Percentiles rank a stretch among this genome's conserved stretches.
phyloP scores from a whole-genome alignment of 1,284 basidiomycete genomes.

The Naganishia liquefaciens region DNA sequence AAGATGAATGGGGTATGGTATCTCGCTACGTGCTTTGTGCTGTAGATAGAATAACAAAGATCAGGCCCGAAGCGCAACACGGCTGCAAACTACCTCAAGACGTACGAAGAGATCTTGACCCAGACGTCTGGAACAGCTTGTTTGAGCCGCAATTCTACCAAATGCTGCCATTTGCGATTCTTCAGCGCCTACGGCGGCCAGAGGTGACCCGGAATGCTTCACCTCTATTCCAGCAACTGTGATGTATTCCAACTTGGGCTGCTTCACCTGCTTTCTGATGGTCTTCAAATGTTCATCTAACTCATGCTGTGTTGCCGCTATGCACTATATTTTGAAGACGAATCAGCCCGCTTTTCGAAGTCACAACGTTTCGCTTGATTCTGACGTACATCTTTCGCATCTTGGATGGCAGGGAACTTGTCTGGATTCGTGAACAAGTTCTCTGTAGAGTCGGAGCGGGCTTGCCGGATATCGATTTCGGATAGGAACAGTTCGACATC shows the following conservation, averaged over 20 bases:
- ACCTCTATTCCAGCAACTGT: constrained; percentile 72
- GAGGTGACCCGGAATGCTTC: constrained; percentile 34
- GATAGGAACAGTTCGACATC: constrained; percentile 63
- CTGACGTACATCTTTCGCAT: constrained; percentile 55
- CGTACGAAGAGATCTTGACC: constrained; percentile 72
- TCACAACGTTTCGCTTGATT: no score
- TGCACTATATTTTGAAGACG: constrained; percentile 34
- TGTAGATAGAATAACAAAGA: constrained; percentile 41
- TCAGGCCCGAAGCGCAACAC: no score
- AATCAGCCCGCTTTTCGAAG: background rate
- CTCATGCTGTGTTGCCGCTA: constrained; percentile 63
- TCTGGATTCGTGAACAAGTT: constrained; percentile 72
- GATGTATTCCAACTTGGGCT: constrained; percentile 76
- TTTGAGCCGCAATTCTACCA: constrained; percentile 74
- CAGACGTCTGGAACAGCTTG: constrained; percentile 72
- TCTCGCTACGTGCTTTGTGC: constrained; percentile 71
- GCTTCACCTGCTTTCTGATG: constrained; percentile 70
- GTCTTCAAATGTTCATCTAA: constrained; percentile 73
- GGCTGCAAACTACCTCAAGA: background rate
- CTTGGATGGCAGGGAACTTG: constrained; percentile 67
- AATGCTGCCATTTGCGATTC: constrained; percentile 56
- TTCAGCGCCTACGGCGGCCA: no score
- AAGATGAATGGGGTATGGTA: constrained; percentile 77
- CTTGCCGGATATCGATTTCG: constrained; percentile 65
- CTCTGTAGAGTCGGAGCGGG: constrained; percentile 63